These are phyloP conservation scores for Nannizzia gypsea DNA, from an alignment of 2,329 filamentous ascomycete genomes.

Conservation along the genomic window DNA sequence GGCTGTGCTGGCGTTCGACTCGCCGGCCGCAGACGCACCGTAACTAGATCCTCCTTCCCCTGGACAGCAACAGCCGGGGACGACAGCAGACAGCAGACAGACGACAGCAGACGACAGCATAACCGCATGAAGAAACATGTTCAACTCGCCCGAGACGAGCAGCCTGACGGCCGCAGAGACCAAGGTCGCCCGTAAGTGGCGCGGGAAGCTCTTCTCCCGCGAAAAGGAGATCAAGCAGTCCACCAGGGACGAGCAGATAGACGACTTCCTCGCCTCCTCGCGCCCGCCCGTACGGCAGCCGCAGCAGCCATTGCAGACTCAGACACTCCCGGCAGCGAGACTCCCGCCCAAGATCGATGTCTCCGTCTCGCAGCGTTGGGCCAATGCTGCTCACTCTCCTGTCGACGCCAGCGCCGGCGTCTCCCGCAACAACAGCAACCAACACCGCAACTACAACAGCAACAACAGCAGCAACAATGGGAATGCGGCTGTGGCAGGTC, in stretches of 20 bases:
- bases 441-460: not conserved
- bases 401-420: constrained; percentile 6
- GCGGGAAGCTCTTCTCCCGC: constrained; percentile 39
- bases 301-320: constrained; percentile 12
- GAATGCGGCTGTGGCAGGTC: constrained; percentile 9
- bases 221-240: constrained; percentile 25
- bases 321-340: constrained; percentile 15
- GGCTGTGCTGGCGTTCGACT: not conserved
- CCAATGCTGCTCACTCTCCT: constrained; percentile 21
- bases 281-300: constrained; percentile 4
- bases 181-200: constrained; percentile 30
- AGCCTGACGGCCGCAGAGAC: constrained; percentile 11
- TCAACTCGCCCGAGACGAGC: not conserved
- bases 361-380: constrained; percentile 23
- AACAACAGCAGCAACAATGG: not conserved
- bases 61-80: not conserved
- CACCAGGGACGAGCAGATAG: constrained; percentile 37
- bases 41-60: too few relatives aligned
- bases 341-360: constrained; percentile 26
- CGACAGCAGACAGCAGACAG: not conserved
- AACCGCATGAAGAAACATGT: not conserved
- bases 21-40: not conserved
- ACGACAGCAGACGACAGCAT: not conserved
- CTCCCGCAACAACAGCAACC: not conserved
- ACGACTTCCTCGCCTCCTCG: constrained; percentile 45